Evolutionary conservation across 2,329 filamentous ascomycete species (phyloP).

Genomic region (Lachnellula willkommii): DNA sequence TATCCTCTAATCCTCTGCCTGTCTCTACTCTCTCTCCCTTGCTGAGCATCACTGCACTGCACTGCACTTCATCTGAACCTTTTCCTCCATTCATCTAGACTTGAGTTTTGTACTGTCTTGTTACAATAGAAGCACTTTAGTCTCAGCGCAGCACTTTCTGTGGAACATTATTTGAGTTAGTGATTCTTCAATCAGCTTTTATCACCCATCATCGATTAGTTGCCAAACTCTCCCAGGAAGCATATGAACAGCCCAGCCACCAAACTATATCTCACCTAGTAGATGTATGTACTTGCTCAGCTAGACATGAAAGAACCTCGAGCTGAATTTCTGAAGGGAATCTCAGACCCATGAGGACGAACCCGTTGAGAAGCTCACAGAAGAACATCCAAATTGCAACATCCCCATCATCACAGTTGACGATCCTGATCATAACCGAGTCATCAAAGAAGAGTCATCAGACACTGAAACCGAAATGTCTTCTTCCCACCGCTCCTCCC

Average conservation of each 20-base stretch:
- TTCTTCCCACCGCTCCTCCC: constrained; percentile 27
- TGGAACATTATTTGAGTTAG: not conserved
- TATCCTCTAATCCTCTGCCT: not conserved
- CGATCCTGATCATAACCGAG: constrained; percentile 21
- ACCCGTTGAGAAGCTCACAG: constrained; percentile 6
- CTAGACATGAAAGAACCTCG: not conserved
- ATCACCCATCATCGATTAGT: not conserved
- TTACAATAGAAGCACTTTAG: not conserved
- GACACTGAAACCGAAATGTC: constrained; percentile 28
- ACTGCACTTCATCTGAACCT: not conserved
- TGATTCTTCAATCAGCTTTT: not conserved
- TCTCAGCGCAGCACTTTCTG: not conserved
- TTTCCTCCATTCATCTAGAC: not conserved
- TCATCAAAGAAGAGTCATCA: constrained; percentile 16
- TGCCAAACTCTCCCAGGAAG: not conserved
- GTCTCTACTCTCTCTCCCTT: constrained; percentile 1
- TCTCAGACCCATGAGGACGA: constrained; percentile 19
- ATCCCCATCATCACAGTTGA: constrained; percentile 24
- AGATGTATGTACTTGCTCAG: constrained; percentile 21
- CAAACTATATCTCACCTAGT: constrained; percentile 12
- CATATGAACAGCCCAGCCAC: not conserved
- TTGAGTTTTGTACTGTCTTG: not conserved
- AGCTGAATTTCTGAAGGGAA: constrained; percentile 22
- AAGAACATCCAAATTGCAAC: constrained; percentile 9
- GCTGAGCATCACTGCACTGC: not conserved